phyloP scores from a whole-genome alignment of 192 early-diverging fungal species.

The Phycomyces blakesleeanus region DNA sequence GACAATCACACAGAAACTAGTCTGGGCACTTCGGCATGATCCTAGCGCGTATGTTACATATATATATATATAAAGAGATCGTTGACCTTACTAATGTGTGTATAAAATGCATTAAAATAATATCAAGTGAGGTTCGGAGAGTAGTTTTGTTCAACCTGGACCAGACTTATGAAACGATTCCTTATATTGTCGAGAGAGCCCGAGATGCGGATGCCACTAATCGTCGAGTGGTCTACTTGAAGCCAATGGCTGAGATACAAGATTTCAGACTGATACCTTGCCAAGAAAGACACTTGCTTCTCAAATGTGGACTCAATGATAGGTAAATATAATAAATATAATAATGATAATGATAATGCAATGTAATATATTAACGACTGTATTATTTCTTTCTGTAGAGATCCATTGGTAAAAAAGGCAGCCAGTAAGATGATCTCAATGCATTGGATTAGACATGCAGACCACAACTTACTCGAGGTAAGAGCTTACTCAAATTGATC shows the following conservation, averaged over 20 bases:
- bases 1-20: conserved; percentile 58
- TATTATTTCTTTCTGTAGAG: conserved; percentile 32
- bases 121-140: conserved; percentile 72
- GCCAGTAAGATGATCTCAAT: conserved; percentile 64
- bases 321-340: too few relatives aligned
- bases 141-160: conserved; percentile 75
- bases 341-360: too few relatives aligned
- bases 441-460: conserved; percentile 71
- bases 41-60: conserved; percentile 60
- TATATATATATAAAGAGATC: not conserved
- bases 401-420: conserved; percentile 71
- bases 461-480: conserved; percentile 67
- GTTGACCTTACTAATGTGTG: too few relatives aligned
- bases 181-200: conserved; percentile 69
- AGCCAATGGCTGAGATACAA: conserved; percentile 61
- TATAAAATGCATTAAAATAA: too few relatives aligned
- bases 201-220: conserved; percentile 75
- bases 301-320: conserved; percentile 78
- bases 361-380: too few relatives aligned
- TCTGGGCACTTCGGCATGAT: conserved; percentile 68
- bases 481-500: not conserved
- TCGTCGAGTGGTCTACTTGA: conserved; percentile 66
- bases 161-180: conserved; percentile 56
- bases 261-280: conserved; percentile 68
- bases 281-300: conserved; percentile 65